Evolutionary conservation across 257 asterid species (phyloP).

Genomic region (Scutellaria minor): DNA sequence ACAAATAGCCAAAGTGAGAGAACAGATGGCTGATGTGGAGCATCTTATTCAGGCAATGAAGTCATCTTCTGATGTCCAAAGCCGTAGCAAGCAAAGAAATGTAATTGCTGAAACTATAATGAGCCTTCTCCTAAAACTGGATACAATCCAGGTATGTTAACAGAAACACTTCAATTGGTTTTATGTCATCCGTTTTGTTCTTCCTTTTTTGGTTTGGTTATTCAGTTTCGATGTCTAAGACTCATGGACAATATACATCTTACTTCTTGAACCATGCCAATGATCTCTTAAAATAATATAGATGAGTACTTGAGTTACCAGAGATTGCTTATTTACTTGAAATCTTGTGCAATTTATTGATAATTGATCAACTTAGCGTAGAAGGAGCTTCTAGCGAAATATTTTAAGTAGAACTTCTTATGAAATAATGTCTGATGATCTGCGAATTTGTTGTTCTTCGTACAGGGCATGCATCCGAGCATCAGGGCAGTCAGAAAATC

Average conservation of each 20-base stretch:
- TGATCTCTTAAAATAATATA: not conserved
- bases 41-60: conserved; percentile 51
- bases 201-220: not conserved
- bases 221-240: too few species aligned
- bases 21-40: conserved; percentile 46
- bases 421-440: not conserved
- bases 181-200: not conserved
- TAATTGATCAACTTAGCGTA: not conserved
- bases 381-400: too few species aligned
- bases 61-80: conserved; percentile 37
- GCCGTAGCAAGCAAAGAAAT: conserved; percentile 44
- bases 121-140: conserved; percentile 68
- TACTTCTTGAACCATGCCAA: not conserved
- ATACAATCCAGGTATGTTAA: conserved; percentile 63
- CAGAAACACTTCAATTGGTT: not conserved
- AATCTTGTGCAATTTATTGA: not conserved
- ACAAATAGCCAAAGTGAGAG: conserved; percentile 56
- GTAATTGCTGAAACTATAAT: conserved; percentile 56
- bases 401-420: too few species aligned
- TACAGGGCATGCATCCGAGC: conserved; percentile 67
- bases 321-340: not conserved
- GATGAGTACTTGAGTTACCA: not conserved
- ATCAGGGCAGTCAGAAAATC: conserved; percentile 66
- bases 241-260: not conserved
- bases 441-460: not conserved